A percentile compares a stretch with the other conserved stretches of the same genome.
These are phyloP conservation scores for Mesotaenium endlicherianum DNA, from an alignment of 139 green algal species.

Conservation along the genomic window DNA sequence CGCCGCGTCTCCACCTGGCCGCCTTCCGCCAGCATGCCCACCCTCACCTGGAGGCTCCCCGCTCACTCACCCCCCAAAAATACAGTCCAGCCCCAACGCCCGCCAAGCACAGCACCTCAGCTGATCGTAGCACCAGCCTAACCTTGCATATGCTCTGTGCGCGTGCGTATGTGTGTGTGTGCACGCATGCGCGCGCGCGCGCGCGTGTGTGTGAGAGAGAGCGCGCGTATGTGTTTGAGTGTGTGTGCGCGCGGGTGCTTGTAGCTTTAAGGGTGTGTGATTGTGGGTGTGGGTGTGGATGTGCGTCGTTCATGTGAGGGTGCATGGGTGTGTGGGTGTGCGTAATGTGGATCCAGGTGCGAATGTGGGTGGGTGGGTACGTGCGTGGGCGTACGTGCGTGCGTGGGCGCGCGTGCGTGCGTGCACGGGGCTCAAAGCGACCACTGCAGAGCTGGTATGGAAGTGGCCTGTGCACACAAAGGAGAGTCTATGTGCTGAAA, in stretches of 20 bases:
- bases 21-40: constrained; percentile 44
- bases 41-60: constrained; percentile 35
- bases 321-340: no score
- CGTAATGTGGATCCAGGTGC: no score
- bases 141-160: not conserved
- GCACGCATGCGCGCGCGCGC: not conserved
- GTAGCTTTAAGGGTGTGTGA: no score
- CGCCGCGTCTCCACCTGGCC: constrained; percentile 48
- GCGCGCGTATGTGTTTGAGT: not conserved
- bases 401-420: not conserved
- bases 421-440: no score
- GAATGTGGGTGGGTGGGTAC: no score
- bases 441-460: no score
- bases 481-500: no score
- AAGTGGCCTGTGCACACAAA: no score
- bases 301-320: not conserved
- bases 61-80: no score
- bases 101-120: not conserved
- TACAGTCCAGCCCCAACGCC: not conserved
- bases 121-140: not conserved
- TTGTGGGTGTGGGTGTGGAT: no score
- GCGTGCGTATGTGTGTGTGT: not conserved
- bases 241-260: no score
- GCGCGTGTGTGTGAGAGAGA: not conserved
- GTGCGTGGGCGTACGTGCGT: not conserved